A percentile compares a stretch with the other conserved stretches of the same genome.
Conservation (phyloP, 345 rosid genomes). For the Pugionium cornutum region DNA sequence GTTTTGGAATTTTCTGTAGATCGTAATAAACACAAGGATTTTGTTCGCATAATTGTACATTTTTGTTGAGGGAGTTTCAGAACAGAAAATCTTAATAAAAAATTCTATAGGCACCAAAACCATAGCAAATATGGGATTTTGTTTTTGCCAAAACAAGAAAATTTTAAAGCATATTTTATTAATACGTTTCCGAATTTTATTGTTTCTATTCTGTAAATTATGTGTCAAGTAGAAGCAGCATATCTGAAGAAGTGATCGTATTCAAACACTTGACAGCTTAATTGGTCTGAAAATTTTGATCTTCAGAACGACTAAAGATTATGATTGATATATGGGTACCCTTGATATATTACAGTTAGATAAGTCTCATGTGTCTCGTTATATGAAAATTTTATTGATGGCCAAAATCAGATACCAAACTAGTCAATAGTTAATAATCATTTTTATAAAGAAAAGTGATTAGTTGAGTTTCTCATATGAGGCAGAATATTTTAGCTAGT, state of each 20-base stretch:
- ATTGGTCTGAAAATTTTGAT: conserved; percentile 31
- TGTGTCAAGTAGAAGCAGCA: conserved; percentile 24
- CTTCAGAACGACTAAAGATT: conserved; percentile 27
- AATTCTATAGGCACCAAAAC: conserved; percentile 21
- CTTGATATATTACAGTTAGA: background rate
- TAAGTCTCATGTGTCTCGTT: conserved; percentile 13
- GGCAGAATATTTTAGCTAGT: conserved; percentile 1
- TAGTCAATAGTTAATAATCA: background rate
- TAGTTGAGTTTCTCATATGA: background rate
- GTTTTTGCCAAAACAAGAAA: background rate
- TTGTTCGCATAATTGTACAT: background rate
- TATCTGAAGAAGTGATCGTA: conserved; percentile 6
- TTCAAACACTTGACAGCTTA: conserved; percentile 33
- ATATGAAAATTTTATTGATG: conserved; percentile 8
- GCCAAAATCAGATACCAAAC: conserved; percentile 8
- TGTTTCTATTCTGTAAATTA: background rate
- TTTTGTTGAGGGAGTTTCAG: conserved; percentile 13
- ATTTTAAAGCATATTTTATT: background rate
- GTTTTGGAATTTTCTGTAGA: conserved; percentile 21
- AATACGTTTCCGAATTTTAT: conserved; percentile 7
- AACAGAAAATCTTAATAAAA: conserved; percentile 30
- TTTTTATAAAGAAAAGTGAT: background rate
- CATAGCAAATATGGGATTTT: conserved; percentile 3
- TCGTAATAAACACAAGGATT: conserved; percentile 21
- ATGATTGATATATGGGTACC: background rate